Evolutionary conservation across 2,329 filamentous ascomycete genomes (phyloP), one percentile per base, ranked within the genome.

Genomic region (Diaporthe sp.): DNA sequence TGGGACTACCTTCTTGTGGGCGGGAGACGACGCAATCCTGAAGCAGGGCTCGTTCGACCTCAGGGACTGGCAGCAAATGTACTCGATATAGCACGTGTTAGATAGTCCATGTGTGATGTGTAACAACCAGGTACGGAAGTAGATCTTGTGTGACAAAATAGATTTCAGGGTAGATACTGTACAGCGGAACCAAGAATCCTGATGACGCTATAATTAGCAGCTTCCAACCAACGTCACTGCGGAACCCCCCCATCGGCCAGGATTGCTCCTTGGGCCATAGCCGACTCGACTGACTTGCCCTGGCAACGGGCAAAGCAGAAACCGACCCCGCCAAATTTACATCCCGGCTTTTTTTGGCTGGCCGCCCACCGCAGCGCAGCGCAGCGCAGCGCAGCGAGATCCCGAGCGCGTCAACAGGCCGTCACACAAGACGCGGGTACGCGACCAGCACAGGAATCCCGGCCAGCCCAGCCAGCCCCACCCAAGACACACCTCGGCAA

Each of bases 161-260:
- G n/a, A 30, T 30, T 60, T 13, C 60, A 30, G 33, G 17, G 10
- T 33, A 25, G 35, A 15, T 13, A 19, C 25, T 38, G 45, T 13
- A 19, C 25, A 52, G 45, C 61, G 42, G 61, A 30, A 52, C 45
- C 42, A n/a, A 50, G 28, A 19, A 47, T 47, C 61, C 61, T 52
- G 30, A 52, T 40, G 64, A 52, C 45, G 45, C 64, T 68, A 68
- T 54, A 54, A 52, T 67, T 67, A 68, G 64, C 47, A 54, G 64
- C 45, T 38, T 33, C 8, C 47, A 40, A 9, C 64, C 64, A 54
- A 68, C 64, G 64, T 54, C 45, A 68, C 64, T 54, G 64, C 64
- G 45, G 64, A 40, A 54, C 64, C 64, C 45, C n/a, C 28, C 58
- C 45, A 50, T 28, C 45, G 33, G 30, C 42, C 42, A 35, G n/a